Evolutionary conservation across 108 stramenopile genomes (phyloP).

Genomic region (Conticribra guillardii): DNA sequence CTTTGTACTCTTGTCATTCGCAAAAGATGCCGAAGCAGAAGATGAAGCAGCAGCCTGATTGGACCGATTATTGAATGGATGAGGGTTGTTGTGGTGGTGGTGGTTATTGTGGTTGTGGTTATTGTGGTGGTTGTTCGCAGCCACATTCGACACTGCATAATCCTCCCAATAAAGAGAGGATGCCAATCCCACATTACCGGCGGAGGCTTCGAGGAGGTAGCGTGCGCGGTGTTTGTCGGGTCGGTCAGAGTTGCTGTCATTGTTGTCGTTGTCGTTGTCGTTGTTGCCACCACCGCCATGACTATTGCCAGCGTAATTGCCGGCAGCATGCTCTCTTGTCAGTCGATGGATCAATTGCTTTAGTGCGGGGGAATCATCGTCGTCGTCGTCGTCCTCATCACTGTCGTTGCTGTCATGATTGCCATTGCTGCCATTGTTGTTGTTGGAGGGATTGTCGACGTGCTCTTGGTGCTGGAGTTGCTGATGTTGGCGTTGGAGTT

Average conservation of each 20-base stretch:
- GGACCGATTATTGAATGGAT: too few species aligned
- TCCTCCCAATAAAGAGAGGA: conserved; percentile 82
- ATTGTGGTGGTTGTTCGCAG: not conserved
- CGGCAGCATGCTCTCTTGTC: not conserved
- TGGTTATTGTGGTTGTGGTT: not conserved
- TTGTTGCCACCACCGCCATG: too few species aligned
- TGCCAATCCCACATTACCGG: conserved; percentile 73
- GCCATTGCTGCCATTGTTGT: not conserved
- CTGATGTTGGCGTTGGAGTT: too few species aligned
- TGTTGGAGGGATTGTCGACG: not conserved
- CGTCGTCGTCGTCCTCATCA: not conserved
- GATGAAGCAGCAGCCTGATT: too few species aligned
- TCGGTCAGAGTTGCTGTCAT: not conserved
- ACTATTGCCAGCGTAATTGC: not conserved
- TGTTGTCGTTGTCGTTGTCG: not conserved
- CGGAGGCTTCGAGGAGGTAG: conserved; percentile 35
- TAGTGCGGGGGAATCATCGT: not conserved
- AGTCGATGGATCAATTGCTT: not conserved
- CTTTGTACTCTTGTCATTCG: too few species aligned
- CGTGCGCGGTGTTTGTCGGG: not conserved
- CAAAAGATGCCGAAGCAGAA: too few species aligned
- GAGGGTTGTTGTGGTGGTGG: too few species aligned
- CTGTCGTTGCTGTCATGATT: not conserved
- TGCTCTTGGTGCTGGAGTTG: not conserved
- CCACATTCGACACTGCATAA: conserved; percentile 30